phyloP scores from a whole-genome alignment of 345 rosid genomes.

The Dipteronia dyeriana region DNA sequence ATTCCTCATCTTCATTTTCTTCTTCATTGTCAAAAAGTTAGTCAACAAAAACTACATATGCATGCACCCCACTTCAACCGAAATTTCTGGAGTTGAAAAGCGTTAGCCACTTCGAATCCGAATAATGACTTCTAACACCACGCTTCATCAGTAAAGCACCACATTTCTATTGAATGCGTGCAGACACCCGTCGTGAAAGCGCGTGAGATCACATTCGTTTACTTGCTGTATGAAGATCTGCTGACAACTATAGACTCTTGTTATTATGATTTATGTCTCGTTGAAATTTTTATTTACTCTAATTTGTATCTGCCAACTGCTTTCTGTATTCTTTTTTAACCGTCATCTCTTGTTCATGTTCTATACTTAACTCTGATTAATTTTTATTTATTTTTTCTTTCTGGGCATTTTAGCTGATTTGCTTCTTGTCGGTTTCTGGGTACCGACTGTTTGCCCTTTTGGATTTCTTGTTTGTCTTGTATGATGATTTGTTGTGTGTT shows the following conservation, averaged over 20 bases:
- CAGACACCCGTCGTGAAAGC: neutral
- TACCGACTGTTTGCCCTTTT: neutral
- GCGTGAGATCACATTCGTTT: neutral
- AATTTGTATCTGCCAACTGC: neutral
- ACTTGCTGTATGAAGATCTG: neutral
- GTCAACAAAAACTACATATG: neutral
- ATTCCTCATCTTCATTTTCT: neutral
- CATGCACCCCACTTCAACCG: neutral
- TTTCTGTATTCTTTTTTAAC: neutral
- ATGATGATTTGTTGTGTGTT: slow-evolving; percentile 1
- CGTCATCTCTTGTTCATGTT: neutral
- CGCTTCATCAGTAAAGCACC: neutral
- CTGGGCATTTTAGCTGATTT: neutral
- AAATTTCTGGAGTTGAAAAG: neutral
- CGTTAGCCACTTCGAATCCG: neutral
- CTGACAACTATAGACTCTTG: neutral
- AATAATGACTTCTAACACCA: neutral
- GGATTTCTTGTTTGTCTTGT: neutral
- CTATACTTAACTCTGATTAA: neutral
- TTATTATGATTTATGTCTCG: neutral
- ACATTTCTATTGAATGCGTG: neutral
- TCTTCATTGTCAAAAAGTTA: neutral
- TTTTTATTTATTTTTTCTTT: slow-evolving; percentile 14
- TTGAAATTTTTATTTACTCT: neutral
- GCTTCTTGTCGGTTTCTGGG: slow-evolving; percentile 17